These are phyloP conservation scores for Candida silvicultrix DNA, from an alignment of 805 yeast species.

Conservation along the genomic window DNA sequence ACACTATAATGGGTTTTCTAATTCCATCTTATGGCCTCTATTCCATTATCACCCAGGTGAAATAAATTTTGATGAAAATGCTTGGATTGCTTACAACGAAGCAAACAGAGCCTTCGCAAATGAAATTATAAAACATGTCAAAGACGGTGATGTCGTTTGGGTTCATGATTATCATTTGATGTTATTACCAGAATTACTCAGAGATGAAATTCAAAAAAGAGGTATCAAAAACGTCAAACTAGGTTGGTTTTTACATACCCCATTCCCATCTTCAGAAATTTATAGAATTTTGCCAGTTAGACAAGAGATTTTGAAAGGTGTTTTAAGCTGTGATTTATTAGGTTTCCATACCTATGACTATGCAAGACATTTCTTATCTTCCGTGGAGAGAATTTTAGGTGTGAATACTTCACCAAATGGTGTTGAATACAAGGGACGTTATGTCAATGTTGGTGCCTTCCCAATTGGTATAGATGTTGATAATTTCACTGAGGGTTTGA, in stretches of 20 bases:
- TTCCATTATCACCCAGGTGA: constrained; percentile 99
- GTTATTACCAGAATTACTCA: constrained; percentile 85
- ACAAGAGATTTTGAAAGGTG: constrained; percentile 86
- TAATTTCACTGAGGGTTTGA: constrained; percentile 75
- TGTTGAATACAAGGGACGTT: constrained; percentile 67
- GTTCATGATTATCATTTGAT: constrained; percentile 96
- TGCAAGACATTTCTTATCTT: constrained; percentile 89
- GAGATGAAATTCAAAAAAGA: constrained; percentile 47
- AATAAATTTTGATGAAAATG: constrained; percentile 94
- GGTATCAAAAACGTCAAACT: constrained; percentile 54
- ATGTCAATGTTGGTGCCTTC: constrained; percentile 88
- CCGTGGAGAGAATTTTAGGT: constrained; percentile 78
- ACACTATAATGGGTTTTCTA: constrained; percentile 94
- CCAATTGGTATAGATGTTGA: constrained; percentile 99
- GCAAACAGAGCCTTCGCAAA: constrained; percentile 83
- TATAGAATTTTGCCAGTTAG: constrained; percentile 95
- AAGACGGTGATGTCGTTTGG: constrained; percentile 90
- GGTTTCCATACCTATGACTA: constrained; percentile 99
- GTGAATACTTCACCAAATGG: constrained; percentile 89
- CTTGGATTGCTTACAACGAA: constrained; percentile 96
- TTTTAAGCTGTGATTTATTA: constrained; percentile 85
- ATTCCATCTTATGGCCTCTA: constrained; percentile 94
- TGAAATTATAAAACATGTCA: constrained; percentile 59
- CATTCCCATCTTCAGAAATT: constrained; percentile 96
- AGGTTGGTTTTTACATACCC: constrained; percentile 95